Base-by-base conservation (phyloP, 164 flowering plant genomes). In the Protea cynaroides region DNA sequence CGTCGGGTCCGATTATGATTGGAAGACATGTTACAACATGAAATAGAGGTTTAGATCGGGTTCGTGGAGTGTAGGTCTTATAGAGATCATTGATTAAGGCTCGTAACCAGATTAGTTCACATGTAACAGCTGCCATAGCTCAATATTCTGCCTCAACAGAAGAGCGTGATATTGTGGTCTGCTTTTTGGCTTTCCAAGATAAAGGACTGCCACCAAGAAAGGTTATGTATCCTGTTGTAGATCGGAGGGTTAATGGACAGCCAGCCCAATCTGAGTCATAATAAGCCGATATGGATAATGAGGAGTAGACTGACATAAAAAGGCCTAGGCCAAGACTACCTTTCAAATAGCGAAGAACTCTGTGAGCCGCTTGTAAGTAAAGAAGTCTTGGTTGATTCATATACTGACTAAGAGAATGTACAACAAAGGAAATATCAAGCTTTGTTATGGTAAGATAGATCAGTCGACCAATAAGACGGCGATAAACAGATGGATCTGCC, bases 381-480 rank as follows among this genome's bases (percentile, higher is more conserved):
- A 21, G n/a, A 0, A n/a, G 8, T 17, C 21, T 10, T 0, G 64
- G 69, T 3, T 23, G 0, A 12, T 18, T 1, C 59, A 66, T 13
- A 49, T 58, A 67, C 44, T 67, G 71, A 22, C 65, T 23, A 2
- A 67, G 24, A 13, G 38, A 52, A 13, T 67, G 58, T 3, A 67
- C 59, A 15, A 7, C 34, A 22, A 61, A 61, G 7, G 38, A 14
- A 1, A 67, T n/a, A 25, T 61, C 65, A 7, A 63, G 65, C 2
- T 54, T 25, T 24, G 65, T 60, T 0, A 67, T 4, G 0, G 60
- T 60, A 0, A 67, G 24, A 43, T 67, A 67, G 0, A 60, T 23
- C 11, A 68, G 54, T 1, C 59, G 36, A 0, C 71, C 71, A 12
- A 68, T 24, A 14, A 67, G 37, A 1, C 59, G 1, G 3, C 59